Evolutionary conservation across 2,329 filamentous ascomycete species (phyloP), one percentile per base, ranked within the genome.

Genomic region (Claviceps cyperi): DNA sequence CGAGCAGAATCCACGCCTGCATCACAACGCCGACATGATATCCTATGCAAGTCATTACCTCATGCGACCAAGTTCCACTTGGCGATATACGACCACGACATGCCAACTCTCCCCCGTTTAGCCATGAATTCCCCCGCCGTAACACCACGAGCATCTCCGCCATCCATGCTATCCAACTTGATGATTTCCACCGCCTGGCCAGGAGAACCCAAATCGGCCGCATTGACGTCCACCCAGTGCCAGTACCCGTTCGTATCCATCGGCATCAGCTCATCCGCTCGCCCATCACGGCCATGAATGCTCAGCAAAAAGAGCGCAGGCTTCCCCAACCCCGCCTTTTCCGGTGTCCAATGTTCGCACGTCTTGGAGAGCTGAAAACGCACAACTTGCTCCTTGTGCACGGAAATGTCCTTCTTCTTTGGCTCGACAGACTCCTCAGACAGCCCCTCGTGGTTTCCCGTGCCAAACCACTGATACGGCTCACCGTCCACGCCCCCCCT

Each of bases 301-400:
- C 75, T 74, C 17, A 95, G 68, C 50, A 92, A 67, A 59, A 91
- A 80, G 43, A 89, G 69, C 51, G 81, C 85, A 43, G 80, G 75
- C 52, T 75, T 77, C 1, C 82, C 83, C 49, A 71, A 66, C 0
- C 84, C 85, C 54, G 85, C 75, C 53, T 74, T 76, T 55, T 82
- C 76, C n/a, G 82, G 72, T 43, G 81, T 80, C 86, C 86, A 95
- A 64, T 97, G 91, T 59, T 80, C 77, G 62, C 91, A 97, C 11
- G 83, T 60, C 52, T 85, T 84, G 49, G 77, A 78, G 61, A 94
- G 90, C 59, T 86, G 83, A 67, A 97, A 95, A 15, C 86, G 78
- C 28, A 92, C 69, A 1, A 74, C 66, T 40, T 75, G 66, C 36
- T 66, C 58, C 57, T 78, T 76, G 55, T 76, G 60, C 3, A 87